Conservation (phyloP, 1,284 basidiomycete species). For the Trametes polyzona region DNA sequence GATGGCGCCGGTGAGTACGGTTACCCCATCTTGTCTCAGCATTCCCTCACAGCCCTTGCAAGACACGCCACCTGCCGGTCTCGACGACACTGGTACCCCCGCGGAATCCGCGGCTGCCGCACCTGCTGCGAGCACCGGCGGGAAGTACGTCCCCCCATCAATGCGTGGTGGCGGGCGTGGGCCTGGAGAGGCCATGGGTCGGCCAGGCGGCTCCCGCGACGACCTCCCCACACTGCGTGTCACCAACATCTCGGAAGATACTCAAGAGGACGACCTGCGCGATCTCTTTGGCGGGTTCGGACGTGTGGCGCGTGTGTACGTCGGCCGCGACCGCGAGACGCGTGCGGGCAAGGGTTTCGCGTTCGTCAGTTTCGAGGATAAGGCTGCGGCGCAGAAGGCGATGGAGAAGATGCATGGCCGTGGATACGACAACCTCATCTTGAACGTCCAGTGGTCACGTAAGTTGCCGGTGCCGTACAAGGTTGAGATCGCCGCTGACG, state of each 20-base stretch:
- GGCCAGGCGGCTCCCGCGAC: conserved; percentile 66
- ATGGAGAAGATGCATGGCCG: conserved; percentile 93
- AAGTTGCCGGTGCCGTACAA: conserved; percentile 24
- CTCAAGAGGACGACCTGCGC: conserved; percentile 92
- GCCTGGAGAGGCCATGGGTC: conserved; percentile 85
- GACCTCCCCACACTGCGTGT: conserved; percentile 97
- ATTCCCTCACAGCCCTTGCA: conserved; percentile 16
- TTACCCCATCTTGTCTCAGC: conserved; percentile 4
- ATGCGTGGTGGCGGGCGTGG: conserved; percentile 78
- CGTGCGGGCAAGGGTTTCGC: conserved; percentile 96
- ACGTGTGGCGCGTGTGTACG: conserved; percentile 87
- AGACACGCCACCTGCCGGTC: conserved; percentile 55
- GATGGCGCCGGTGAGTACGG: conserved; percentile 57
- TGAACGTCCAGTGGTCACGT: conserved; percentile 88
- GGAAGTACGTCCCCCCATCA: conserved; percentile 94
- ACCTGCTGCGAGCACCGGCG: conserved; percentile 45
- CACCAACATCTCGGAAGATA: conserved; percentile 96
- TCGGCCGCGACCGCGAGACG: conserved; percentile 95
- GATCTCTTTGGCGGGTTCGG: conserved; percentile 89
- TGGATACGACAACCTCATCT: conserved; percentile 88
- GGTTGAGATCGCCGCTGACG: not conserved
- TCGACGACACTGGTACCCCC: conserved; percentile 51
- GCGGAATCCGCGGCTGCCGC: conserved; percentile 49
- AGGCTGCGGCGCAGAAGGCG: conserved; percentile 81
- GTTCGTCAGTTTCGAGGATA: conserved; percentile 93